Percentiles rank a stretch among this genome's conserved stretches.
phyloP scores from a whole-genome alignment of 305 asterid species.

The Plantago rigida region DNA sequence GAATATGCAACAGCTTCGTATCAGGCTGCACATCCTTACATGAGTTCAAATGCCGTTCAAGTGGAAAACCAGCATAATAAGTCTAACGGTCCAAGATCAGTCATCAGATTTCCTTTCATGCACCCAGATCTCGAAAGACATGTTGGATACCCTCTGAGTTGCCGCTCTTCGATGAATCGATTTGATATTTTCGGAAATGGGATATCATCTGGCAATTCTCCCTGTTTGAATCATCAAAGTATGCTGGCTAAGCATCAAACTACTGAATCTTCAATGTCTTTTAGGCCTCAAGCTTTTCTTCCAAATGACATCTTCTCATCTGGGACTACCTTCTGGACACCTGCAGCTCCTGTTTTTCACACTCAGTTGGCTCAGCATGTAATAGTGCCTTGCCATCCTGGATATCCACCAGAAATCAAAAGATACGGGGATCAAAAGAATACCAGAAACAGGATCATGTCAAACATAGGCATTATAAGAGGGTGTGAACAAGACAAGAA shows the following conservation, averaged over 20 bases:
- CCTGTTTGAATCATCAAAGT: conserved; percentile 30
- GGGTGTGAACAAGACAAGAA: conserved; percentile 30
- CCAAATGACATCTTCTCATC: conserved; percentile 23
- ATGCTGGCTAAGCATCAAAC: conserved; percentile 22
- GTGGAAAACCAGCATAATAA: conserved; percentile 31
- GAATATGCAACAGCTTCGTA: conserved; percentile 25
- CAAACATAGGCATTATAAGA: conserved; percentile 28
- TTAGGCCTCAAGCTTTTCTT: conserved; percentile 25
- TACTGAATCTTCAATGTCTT: conserved; percentile 27
- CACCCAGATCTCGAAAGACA: conserved; percentile 34
- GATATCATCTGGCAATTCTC: conserved; percentile 22
- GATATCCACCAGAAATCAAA: conserved; percentile 22
- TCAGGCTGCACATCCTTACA: conserved; percentile 27
- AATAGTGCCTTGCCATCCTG: conserved; percentile 30
- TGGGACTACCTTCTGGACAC: conserved; percentile 24
- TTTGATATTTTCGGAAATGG: conserved; percentile 31
- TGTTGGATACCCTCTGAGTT: conserved; percentile 33
- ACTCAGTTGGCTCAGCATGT: conserved; percentile 23
- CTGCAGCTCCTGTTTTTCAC: conserved; percentile 22
- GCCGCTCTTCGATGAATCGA: conserved; percentile 29
- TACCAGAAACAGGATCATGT: conserved; percentile 26
- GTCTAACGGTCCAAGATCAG: conserved; percentile 24
- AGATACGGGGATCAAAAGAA: conserved; percentile 15
- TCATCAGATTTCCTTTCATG: conserved; percentile 45
- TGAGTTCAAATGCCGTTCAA: conserved; percentile 23